Evolutionary conservation across 371 early-diverging fungal species (phyloP), one percentile per base, ranked within the genome.

Genomic region (Mortierella sp.): DNA sequence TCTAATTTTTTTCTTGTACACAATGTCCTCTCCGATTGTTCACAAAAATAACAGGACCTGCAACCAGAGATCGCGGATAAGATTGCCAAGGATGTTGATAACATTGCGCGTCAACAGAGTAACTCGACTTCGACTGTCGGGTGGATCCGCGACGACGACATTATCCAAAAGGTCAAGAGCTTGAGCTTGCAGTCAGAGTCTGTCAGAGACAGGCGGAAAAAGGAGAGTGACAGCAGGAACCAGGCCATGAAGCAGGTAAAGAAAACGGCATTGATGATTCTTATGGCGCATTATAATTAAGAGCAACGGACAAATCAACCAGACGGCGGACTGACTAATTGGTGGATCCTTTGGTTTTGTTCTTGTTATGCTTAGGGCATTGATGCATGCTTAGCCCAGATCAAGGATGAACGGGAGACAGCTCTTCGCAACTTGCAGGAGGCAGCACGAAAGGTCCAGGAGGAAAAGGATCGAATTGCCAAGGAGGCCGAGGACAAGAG

Each of bases 201-300:
- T 6, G 74, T 85, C 69, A 85, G 78, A 69, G 85, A 85, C 8
- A 75, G 43, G 54, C 81, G 85, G 24, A 74, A 40, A 44, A 77
- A 71, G 55, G 85, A 85, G 46, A 73, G 37, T 9, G 78, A 85
- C 3, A 43, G 34, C 28, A 72, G 34, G 64, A 80, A 85, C 59
- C 73, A 78, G n/a, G 71, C 75, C 31, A 19, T 81, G 74, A 51
- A 44, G 34, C 78, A 85, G 78, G 84, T 80, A 73, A 26, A 1
- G 24, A 31, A 16, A 1, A 31, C 34, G 16, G 19, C 19, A 34
- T 14, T 21, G 24, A n/a, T 11, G n/a, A 16, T 34, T 16, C n/a
- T n/a, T n/a, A n/a, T n/a, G n/a, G n/a, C n/a, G n/a, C n/a, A n/a
- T 50, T 5, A n/a, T 55, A 11, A 14, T 50, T 16, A 40, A 6